These are phyloP conservation scores for Santalum album DNA, from an alignment of 164 flowering plant species.

Conservation along the genomic window DNA sequence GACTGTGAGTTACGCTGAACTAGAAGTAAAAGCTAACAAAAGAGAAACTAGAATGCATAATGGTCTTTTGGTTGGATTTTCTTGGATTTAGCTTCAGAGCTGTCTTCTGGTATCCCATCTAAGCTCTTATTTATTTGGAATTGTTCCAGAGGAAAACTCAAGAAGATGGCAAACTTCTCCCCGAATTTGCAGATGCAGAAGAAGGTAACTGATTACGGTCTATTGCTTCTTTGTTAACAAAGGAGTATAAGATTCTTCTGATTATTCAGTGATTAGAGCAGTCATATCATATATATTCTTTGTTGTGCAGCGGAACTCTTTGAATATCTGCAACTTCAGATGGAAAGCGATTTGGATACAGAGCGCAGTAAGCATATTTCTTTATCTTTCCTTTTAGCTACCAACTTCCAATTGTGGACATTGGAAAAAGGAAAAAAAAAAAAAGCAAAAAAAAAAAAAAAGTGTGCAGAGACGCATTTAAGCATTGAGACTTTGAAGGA, in stretches of 20 bases:
- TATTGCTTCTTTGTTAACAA: background rate
- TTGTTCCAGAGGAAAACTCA: constrained; percentile 56
- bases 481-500: too few relatives aligned
- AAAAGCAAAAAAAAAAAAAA: too few relatives aligned
- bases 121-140: constrained; percentile 1
- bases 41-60: background rate
- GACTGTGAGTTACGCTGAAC: background rate
- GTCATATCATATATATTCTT: constrained; percentile 7
- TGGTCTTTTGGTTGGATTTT: background rate
- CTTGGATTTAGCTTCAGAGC: background rate
- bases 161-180: constrained; percentile 69
- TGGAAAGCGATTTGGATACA: constrained; percentile 52
- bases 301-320: constrained; percentile 63
- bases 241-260: background rate
- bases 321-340: constrained; percentile 63
- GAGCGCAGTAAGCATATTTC: constrained; percentile 50
- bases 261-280: background rate
- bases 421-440: too few relatives aligned
- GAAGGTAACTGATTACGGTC: constrained; percentile 36
- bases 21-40: too few relatives aligned
- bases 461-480: too few relatives aligned
- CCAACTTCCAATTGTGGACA: too few relatives aligned
- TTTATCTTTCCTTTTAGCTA: background rate
- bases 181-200: constrained; percentile 88
- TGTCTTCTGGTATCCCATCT: background rate